These are phyloP conservation scores for Spathaspora arborariae DNA, from an alignment of 805 yeast genomes.

Conservation along the genomic window DNA sequence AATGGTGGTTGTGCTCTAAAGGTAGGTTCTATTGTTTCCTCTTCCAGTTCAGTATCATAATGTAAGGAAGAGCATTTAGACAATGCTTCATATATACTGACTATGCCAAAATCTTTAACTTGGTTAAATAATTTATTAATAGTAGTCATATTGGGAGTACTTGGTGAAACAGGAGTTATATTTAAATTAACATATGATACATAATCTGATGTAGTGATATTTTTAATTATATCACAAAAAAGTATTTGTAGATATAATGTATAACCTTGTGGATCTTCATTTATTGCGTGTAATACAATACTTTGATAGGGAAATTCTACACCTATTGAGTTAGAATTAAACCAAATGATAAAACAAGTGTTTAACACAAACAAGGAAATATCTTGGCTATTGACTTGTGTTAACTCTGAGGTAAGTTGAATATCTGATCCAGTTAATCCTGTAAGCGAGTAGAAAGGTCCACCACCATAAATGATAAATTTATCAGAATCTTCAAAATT, in stretches of 20 bases:
- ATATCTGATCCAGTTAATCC: background rate
- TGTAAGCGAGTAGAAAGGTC: constrained; percentile 11
- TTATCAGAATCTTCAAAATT: constrained; percentile 32
- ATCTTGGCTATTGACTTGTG: constrained; percentile 7
- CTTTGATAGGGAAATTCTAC: constrained; percentile 33
- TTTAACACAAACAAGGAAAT: constrained; percentile 32
- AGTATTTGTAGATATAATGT: constrained; percentile 26
- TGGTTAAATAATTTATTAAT: constrained; percentile 9
- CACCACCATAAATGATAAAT: constrained; percentile 40
- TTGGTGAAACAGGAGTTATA: background rate
- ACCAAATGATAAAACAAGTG: constrained; percentile 31
- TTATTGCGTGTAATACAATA: constrained; percentile 31
- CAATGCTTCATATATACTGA: constrained; percentile 28
- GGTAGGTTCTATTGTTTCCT: constrained; percentile 12
- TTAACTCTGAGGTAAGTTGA: background rate
- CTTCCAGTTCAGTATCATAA: constrained; percentile 25
- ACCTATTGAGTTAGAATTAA: constrained; percentile 17
- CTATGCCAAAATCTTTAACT: background rate
- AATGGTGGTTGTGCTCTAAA: constrained; percentile 8
- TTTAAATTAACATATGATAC: background rate
- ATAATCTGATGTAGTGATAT: background rate
- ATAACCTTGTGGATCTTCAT: constrained; percentile 7
- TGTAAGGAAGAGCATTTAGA: constrained; percentile 37
- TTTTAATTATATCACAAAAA: background rate
- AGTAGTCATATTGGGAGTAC: background rate